Conservation (phyloP, 768 basidiomycete genomes). For the Imleria badia region DNA sequence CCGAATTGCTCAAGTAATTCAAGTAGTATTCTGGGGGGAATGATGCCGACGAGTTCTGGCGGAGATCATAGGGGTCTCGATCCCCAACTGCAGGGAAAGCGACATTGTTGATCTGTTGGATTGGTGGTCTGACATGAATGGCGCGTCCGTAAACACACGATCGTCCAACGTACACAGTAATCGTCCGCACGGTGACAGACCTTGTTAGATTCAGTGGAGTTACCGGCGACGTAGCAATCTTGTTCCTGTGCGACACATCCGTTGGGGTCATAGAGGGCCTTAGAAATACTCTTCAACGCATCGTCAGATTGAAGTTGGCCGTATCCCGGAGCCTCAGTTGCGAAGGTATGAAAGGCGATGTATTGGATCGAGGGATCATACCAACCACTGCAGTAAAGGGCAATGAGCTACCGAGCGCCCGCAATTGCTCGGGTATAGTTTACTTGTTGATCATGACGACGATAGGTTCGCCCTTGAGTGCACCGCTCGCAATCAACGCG, state of each 20-base stretch:
- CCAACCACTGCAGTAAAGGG: constrained; percentile 48
- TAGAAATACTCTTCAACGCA: constrained; percentile 46
- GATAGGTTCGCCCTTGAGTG: constrained; percentile 49
- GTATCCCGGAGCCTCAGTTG: constrained; percentile 62
- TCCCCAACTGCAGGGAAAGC: constrained; percentile 51
- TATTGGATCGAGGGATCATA: constrained; percentile 65
- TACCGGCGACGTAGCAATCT: constrained; percentile 57
- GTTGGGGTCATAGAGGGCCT: constrained; percentile 44
- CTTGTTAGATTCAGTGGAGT: constrained; percentile 41
- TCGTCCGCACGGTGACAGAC: constrained; percentile 53
- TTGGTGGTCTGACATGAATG: not conserved
- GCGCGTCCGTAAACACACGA: not conserved
- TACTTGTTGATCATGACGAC: constrained; percentile 66
- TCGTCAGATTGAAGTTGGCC: constrained; percentile 54
- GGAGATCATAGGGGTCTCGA: constrained; percentile 55
- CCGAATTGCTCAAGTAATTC: constrained; percentile 40
- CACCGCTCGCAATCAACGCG: constrained; percentile 43
- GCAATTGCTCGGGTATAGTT: not conserved
- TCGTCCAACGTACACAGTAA: constrained; percentile 48
- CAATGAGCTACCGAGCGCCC: not conserved
- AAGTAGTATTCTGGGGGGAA: constrained; percentile 62
- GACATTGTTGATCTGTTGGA: constrained; percentile 43
- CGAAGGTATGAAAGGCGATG: constrained; percentile 59
- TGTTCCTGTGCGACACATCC: constrained; percentile 58
- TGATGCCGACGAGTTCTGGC: constrained; percentile 49